A percentile compares a stretch with the other conserved stretches of the same genome.
These are phyloP conservation scores for Mycena citricolor DNA, from an alignment of 1,284 basidiomycete genomes.

Conservation along the genomic window DNA sequence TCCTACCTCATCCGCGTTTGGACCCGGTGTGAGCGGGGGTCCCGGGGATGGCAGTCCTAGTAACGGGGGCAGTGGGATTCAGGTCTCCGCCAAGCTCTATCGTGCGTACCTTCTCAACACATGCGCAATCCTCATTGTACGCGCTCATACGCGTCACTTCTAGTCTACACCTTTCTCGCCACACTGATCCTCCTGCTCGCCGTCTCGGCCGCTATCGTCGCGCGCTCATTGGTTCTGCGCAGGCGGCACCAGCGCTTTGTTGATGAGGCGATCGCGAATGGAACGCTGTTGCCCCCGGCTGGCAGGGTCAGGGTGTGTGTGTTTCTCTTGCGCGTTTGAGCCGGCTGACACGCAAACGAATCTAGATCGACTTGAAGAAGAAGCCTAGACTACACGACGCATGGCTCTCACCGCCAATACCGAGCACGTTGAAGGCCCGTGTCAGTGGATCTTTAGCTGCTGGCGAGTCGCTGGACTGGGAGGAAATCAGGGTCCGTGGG, in stretches of 20 bases:
- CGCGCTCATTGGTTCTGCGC: slow-evolving; percentile 58
- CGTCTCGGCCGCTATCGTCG: slow-evolving; percentile 62
- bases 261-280: slow-evolving; percentile 61
- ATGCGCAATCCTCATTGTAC: not conserved
- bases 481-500: slow-evolving; percentile 32
- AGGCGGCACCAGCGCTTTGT: slow-evolving; percentile 54
- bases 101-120: slow-evolving; percentile 8
- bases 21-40: no score
- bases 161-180: slow-evolving; percentile 45
- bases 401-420: slow-evolving; percentile 32
- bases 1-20: no score
- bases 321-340: no score
- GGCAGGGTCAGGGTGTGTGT: slow-evolving; percentile 25
- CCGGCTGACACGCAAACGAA: no score
- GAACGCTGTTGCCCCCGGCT: slow-evolving; percentile 50
- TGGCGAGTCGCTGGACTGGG: slow-evolving; percentile 35
- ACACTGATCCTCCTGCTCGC: slow-evolving; percentile 64
- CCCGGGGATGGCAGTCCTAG: no score
- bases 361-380: slow-evolving; percentile 45
- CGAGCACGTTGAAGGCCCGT: slow-evolving; percentile 5
- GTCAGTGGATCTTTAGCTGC: no score
- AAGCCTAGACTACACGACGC: slow-evolving; percentile 54
- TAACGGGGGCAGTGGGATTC: not conserved
- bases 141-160: not conserved
- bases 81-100: slow-evolving; percentile 11